A percentile compares a stretch with the other conserved stretches of the same genome.
Evolutionary conservation across 805 yeast genomes (phyloP).

Genomic region (Metschnikowia rubicola): DNA sequence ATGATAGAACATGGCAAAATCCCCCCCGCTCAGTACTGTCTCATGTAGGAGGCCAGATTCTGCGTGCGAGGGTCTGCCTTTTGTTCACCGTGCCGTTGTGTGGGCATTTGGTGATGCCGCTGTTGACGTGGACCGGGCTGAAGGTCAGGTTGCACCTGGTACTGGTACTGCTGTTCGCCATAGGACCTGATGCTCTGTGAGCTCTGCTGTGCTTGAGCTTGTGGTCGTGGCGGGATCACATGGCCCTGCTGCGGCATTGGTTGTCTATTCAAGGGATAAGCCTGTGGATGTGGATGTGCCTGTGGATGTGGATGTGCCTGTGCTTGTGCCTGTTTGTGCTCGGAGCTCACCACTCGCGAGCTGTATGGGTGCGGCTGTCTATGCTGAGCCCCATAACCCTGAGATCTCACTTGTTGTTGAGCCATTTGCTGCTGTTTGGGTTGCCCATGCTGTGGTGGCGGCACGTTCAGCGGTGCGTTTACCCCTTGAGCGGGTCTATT

Average conservation of each 20-base stretch:
- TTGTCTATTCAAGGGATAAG: constrained; percentile 1
- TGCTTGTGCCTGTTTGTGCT: not conserved
- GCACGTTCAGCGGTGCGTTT: no score
- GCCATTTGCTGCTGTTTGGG: constrained; percentile 2
- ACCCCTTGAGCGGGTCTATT: no score
- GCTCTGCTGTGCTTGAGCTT: constrained; percentile 2
- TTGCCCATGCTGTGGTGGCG: not conserved
- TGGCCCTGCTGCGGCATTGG: constrained; percentile 3
- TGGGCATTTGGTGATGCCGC: constrained; percentile 2
- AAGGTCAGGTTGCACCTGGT: constrained; percentile 6
- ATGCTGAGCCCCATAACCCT: not conserved
- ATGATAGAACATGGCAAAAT: no score
- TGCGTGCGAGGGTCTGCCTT: constrained; percentile 1
- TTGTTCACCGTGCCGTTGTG: constrained; percentile 1
- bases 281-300: no score
- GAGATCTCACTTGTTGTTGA: not conserved
- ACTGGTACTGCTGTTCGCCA: constrained; percentile 12
- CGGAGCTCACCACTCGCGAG: not conserved
- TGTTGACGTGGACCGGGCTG: constrained; percentile 7
- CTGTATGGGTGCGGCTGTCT: constrained; percentile 3
- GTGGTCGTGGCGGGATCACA: constrained; percentile 2
- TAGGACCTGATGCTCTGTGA: constrained; percentile 7
- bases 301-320: no score
- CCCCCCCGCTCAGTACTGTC: not conserved
- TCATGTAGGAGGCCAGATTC: constrained; percentile 1